phyloP scores from a whole-genome alignment of 768 basidiomycete genomes.

The Pisolithus orientalis region DNA sequence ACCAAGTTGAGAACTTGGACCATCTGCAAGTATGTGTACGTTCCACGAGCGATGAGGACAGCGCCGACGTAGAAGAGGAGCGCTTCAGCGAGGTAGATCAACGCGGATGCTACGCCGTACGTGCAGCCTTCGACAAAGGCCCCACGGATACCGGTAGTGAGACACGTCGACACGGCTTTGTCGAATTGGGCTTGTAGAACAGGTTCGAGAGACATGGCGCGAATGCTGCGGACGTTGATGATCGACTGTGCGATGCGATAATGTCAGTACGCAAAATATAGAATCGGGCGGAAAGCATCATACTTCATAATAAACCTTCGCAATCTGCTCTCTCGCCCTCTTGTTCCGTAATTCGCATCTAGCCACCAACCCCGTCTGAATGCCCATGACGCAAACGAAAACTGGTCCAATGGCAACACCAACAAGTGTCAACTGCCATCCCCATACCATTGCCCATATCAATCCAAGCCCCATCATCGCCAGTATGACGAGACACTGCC shows the following conservation, averaged over 20 bases:
- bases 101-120: conserved; percentile 69
- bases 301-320: conserved; percentile 81
- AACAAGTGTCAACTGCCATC: conserved; percentile 91
- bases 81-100: conserved; percentile 88
- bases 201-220: conserved; percentile 77
- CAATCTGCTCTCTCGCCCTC: conserved; percentile 77
- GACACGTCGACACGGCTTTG: conserved; percentile 50
- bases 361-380: conserved; percentile 68
- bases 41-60: conserved; percentile 72
- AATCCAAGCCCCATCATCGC: conserved; percentile 83
- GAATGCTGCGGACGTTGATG: conserved; percentile 78
- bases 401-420: conserved; percentile 84
- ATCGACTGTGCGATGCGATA: conserved; percentile 44
- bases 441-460: conserved; percentile 79
- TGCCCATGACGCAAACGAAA: conserved; percentile 67
- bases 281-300: conserved; percentile 14
- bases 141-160: conserved; percentile 64
- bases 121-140: conserved; percentile 86
- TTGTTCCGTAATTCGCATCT: conserved; percentile 77
- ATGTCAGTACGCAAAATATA: neutral
- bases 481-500: conserved; percentile 64
- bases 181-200: conserved; percentile 71
- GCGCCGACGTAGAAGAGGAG: conserved; percentile 89
- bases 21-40: conserved; percentile 85
- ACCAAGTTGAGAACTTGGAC: conserved; percentile 87